These are phyloP conservation scores for Plasmodium adleri DNA, from an alignment of 169 alveolate genomes.

Conservation along the genomic window DNA sequence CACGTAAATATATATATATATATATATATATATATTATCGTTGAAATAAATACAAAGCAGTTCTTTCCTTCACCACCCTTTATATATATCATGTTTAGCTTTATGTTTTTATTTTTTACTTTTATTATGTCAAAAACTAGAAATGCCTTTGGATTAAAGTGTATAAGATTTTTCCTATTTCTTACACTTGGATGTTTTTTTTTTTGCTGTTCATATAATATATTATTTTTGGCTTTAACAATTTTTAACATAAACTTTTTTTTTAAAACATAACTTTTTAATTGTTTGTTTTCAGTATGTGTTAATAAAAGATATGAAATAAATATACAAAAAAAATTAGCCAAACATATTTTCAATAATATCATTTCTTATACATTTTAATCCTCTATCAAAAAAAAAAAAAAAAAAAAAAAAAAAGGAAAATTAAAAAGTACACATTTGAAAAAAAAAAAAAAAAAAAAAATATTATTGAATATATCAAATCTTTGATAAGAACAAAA, in stretches of 20 bases:
- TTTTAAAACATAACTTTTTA: constrained; percentile 11
- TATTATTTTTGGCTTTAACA: constrained; percentile 8
- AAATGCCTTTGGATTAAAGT: not conserved
- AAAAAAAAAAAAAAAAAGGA: not conserved
- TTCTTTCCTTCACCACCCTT: not conserved
- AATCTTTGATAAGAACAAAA: too few species aligned
- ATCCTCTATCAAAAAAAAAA: not conserved
- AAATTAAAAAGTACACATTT: constrained; percentile 5
- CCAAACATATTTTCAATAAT: constrained; percentile 13
- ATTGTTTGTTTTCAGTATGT: constrained; percentile 20
- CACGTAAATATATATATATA: constrained; percentile 9
- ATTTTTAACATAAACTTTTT: not conserved
- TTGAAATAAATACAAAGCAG: not conserved
- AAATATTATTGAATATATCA: too few species aligned
- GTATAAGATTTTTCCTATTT: not conserved
- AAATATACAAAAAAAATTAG: constrained; percentile 12
- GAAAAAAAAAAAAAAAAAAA: too few species aligned
- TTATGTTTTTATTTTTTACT: constrained; percentile 38
- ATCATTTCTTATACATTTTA: constrained; percentile 40
- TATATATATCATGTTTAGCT: not conserved
- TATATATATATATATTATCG: not conserved
- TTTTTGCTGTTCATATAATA: not conserved
- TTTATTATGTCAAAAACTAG: constrained; percentile 65
- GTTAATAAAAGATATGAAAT: constrained; percentile 15
- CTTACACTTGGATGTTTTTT: constrained; percentile 3